These are phyloP conservation scores for Heritiera littoralis DNA, from an alignment of 345 rosid species.

Conservation along the genomic window DNA sequence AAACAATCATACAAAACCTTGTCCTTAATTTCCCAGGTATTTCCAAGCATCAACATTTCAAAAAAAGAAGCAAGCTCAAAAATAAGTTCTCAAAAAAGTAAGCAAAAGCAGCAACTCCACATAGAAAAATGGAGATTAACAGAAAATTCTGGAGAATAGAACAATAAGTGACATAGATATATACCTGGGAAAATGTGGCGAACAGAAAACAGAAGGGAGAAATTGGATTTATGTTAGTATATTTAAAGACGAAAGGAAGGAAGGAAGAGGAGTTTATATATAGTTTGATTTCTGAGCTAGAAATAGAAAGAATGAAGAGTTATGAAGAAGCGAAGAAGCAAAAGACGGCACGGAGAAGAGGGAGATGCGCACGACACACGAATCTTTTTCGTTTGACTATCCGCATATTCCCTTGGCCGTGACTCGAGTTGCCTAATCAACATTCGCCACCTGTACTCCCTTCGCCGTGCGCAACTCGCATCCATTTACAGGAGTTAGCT, in stretches of 20 bases:
- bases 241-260: neutral
- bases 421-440: neutral
- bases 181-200: slow-evolving; percentile 14
- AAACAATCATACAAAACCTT: neutral
- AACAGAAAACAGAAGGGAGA: neutral
- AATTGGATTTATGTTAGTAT: neutral
- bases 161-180: neutral
- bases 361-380: slow-evolving; percentile 26
- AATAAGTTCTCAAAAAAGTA: slow-evolving; percentile 1
- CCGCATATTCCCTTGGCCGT: slow-evolving; percentile 22
- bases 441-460: neutral
- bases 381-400: slow-evolving; percentile 22
- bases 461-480: no score
- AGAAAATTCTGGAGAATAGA: neutral
- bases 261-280: neutral
- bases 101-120: neutral
- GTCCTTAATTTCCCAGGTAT: neutral
- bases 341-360: neutral
- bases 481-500: no score
- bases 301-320: neutral
- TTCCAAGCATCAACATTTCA: neutral
- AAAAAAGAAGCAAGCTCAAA: neutral
- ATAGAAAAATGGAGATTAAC: neutral
- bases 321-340: neutral
- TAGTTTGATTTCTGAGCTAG: neutral